Percentiles rank a stretch among this genome's conserved stretches.
Evolutionary conservation across 1,284 basidiomycete species (phyloP).

Genomic region (Sporisorium scitamineum): DNA sequence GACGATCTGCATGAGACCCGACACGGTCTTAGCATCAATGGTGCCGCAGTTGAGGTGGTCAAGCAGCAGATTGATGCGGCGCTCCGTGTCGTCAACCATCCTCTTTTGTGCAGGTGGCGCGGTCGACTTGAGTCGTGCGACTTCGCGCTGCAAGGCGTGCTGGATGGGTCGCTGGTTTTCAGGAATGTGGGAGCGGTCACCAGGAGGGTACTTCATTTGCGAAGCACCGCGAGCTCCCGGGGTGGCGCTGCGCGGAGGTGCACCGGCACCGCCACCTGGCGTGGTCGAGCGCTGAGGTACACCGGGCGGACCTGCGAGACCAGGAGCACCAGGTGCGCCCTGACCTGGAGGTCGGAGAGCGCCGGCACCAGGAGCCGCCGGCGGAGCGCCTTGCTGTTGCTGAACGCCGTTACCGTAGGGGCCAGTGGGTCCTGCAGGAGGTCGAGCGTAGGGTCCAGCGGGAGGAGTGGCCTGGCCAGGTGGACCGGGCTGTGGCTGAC

Average conservation of each 20-base stretch:
- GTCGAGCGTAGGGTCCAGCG: conserved; percentile 44
- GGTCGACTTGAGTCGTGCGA: conserved; percentile 49
- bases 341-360: conserved; percentile 47
- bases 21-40: conserved; percentile 70
- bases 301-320: conserved; percentile 55
- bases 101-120: conserved; percentile 82
- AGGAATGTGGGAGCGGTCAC: conserved; percentile 91
- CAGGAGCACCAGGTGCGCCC: conserved; percentile 30
- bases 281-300: conserved; percentile 70
- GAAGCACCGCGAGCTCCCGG: conserved; percentile 55
- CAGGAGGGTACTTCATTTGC: conserved; percentile 85
- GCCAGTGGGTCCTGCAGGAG: conserved; percentile 27
- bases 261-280: conserved; percentile 67
- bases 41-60: conserved; percentile 92
- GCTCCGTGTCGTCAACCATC: conserved; percentile 87
- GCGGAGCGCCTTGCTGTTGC: conserved; percentile 29
- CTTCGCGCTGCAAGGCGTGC: conserved; percentile 67
- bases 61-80: conserved; percentile 86
- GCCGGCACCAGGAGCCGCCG: conserved; percentile 22
- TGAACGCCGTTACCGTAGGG: conserved; percentile 40
- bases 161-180: conserved; percentile 78
- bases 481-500: conserved; percentile 37
- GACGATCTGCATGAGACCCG: conserved; percentile 66
- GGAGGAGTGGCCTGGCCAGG: conserved; percentile 46
- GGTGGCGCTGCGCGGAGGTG: conserved; percentile 57